Percentiles rank a stretch among this genome's conserved stretches.
phyloP scores from a whole-genome alignment of 345 rosid genomes.

The Cardiospermum halicacabum region DNA sequence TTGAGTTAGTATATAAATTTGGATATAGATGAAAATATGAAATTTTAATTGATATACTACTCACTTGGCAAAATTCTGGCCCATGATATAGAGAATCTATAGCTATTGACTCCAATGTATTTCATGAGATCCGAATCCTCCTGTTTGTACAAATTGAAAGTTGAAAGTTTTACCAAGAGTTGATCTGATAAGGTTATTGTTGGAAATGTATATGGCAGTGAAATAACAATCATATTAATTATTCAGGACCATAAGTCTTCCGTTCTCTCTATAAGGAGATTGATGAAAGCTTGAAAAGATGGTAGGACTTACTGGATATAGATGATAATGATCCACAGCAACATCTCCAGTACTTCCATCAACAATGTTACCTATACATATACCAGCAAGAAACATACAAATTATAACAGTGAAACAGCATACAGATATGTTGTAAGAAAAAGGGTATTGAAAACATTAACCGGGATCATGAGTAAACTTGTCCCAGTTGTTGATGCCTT shows the following conservation, averaged over 20 bases:
- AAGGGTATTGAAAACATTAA: not conserved
- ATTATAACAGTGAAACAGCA: too few species aligned
- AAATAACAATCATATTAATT: too few species aligned
- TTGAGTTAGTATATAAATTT: not conserved
- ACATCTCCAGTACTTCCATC: constrained; percentile 67
- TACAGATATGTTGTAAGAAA: too few species aligned
- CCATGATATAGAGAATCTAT: constrained; percentile 81
- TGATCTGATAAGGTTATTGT: too few species aligned
- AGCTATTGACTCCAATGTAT: constrained; percentile 55
- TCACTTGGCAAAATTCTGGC: constrained; percentile 74
- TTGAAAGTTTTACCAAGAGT: too few species aligned
- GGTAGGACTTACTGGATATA: constrained; percentile 49
- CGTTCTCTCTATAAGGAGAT: too few species aligned
- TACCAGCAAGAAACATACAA: too few species aligned
- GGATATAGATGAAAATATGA: not conserved
- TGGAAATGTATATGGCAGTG: too few species aligned
- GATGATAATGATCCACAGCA: constrained; percentile 70
- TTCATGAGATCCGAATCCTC: constrained; percentile 61
- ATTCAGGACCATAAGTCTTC: too few species aligned
- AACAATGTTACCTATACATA: constrained; percentile 35
- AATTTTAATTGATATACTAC: constrained; percentile 9
- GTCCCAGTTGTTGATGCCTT: constrained; percentile 61
- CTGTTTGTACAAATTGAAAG: too few species aligned
- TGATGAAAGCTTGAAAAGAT: not conserved
- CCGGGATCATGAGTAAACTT: constrained; percentile 39